phyloP scores from a whole-genome alignment of 352 stramenopile species.

The Globisporangium acanthophoron region DNA sequence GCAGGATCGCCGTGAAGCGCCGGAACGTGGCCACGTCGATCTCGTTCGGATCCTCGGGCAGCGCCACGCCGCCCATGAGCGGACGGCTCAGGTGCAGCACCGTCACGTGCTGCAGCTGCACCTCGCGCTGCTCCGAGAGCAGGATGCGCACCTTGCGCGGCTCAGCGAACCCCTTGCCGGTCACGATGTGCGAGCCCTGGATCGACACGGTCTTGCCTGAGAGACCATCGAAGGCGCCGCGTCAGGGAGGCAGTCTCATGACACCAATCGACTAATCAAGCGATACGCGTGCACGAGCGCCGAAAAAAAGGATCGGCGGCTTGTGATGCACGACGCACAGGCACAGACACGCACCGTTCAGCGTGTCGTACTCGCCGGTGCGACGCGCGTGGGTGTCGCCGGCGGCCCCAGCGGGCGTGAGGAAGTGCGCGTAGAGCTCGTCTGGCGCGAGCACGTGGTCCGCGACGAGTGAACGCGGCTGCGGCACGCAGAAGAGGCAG shows the following conservation, averaged over 20 bases:
- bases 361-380: conserved; percentile 52
- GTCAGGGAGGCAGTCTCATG: no score
- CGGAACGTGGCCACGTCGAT: conserved; percentile 69
- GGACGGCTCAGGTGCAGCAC: conserved; percentile 71
- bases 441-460: conserved; percentile 29
- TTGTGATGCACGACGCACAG: not conserved
- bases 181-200: conserved; percentile 51
- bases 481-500: conserved; percentile 65
- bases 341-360: conserved; percentile 35
- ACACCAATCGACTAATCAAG: no score
- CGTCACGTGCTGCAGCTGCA: conserved; percentile 47
- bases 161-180: conserved; percentile 41
- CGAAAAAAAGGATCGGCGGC: not conserved
- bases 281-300: not conserved
- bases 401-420: conserved; percentile 22
- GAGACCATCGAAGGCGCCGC: not conserved
- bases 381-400: conserved; percentile 13
- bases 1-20: conserved; percentile 70
- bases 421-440: conserved; percentile 52
- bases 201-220: conserved; percentile 50
- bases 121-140: conserved; percentile 53
- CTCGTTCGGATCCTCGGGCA: conserved; percentile 71
- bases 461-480: conserved; percentile 49
- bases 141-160: conserved; percentile 61
- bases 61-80: conserved; percentile 46